Base-by-base conservation (phyloP, 2,329 filamentous ascomycete genomes). In the Pseudogymnoascus sp. region DNA sequence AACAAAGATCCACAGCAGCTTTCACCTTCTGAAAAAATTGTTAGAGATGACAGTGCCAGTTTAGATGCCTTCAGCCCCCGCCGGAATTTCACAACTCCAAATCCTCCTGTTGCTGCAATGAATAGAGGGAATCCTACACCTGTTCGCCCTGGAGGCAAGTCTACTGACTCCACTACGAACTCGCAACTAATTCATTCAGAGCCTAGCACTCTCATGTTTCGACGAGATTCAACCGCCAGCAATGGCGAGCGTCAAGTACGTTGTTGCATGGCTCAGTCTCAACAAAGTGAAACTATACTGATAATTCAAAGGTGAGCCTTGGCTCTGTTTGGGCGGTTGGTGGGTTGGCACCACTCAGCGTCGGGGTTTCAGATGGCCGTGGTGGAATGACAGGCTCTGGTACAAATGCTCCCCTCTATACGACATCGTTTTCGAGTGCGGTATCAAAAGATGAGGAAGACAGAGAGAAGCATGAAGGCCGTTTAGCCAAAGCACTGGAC, bases 401-500 rank as follows among this genome's bases (percentile, higher is more conserved):
- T 31, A 89, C 88, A 1, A 90, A 86, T 71, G 90, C 90, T 40
- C 88, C 87, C 4, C 77, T 85, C n/a, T 83, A 82, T 65, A 78
- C 78, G 0, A 81, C 80, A n/a, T 75, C 78, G 0, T 85, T 85
- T 63, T 74, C 77, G 0, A 73, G 72, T 5, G 65, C 72, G 0
- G 74, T 74, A 19, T 72, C 76, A 5, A 79, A 74, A 53, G 72
- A 78, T 1, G 80, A 84, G 38, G 84, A 89, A 38, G 85, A 91
- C 42, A 77, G 82, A 11, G 84, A 88, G 63, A 85, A 83, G 61
- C 89, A 96, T 71, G 85, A 89, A 70, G 83, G 83, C 42, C 85
- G 91, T 29, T 77, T 99, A 63, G 92, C 93, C 7, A 78, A 88
- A 15, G 95, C 95, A 2, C 80, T 97, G 61, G 83, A 90, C n/a